These are phyloP conservation scores for Pythium scleroteichum DNA, from an alignment of 352 stramenopile genomes.

Conservation along the genomic window DNA sequence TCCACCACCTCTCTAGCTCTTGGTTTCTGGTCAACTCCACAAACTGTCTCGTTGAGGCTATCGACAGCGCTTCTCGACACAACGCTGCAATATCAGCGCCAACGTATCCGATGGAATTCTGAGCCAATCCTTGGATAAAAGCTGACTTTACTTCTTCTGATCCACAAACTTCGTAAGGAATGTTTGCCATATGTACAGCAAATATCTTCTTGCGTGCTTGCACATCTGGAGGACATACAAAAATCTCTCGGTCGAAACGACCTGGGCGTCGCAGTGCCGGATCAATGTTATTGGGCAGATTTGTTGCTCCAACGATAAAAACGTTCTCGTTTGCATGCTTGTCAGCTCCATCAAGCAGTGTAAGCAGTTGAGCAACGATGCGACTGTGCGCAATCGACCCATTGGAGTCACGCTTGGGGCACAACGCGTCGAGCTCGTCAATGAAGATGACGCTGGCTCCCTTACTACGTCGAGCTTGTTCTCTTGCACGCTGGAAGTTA, in stretches of 20 bases:
- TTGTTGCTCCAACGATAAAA: conserved; percentile 94
- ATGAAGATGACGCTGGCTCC: conserved; percentile 91
- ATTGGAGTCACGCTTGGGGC: conserved; percentile 86
- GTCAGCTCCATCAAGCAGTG: conserved; percentile 93
- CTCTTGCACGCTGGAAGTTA: conserved; percentile 52
- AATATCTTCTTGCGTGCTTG: conserved; percentile 64
- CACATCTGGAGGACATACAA: conserved; percentile 48
- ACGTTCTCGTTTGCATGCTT: conserved; percentile 74
- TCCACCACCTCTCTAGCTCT: conserved; percentile 63
- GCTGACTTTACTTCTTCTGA: conserved; percentile 16
- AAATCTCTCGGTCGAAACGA: conserved; percentile 83
- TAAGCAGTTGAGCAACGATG: conserved; percentile 95
- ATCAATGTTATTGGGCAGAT: conserved; percentile 93
- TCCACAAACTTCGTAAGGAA: conserved; percentile 34
- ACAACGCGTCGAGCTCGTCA: conserved; percentile 96
- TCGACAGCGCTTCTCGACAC: conserved; percentile 69
- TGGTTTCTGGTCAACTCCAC: conserved; percentile 50
- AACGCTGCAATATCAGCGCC: conserved; percentile 79
- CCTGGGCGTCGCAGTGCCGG: conserved; percentile 71
- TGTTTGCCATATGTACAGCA: conserved; percentile 44
- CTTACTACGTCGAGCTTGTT: conserved; percentile 28
- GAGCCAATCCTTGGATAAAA: conserved; percentile 44
- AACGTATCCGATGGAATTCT: conserved; percentile 71
- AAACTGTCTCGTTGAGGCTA: conserved; percentile 65
- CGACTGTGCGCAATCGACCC: conserved; percentile 52